phyloP scores from a whole-genome alignment of 1,284 basidiomycete species.

The Sanghuangporus sanghuang region DNA sequence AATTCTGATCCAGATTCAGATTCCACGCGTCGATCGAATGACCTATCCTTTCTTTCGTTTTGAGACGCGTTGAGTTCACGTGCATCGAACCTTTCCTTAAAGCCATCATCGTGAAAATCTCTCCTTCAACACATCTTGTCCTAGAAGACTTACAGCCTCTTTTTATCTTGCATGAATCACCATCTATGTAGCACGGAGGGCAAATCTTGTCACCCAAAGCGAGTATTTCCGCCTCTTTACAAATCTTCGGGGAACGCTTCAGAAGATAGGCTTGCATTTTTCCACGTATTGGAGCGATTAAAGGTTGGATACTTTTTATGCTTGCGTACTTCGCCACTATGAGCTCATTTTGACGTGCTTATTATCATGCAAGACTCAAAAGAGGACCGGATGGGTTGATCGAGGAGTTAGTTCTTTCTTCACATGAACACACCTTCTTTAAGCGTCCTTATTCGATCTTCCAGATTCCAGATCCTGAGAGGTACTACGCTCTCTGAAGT shows the following conservation, averaged over 20 bases:
- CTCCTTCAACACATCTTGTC: too few species aligned
- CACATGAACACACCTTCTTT: neutral
- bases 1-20: neutral
- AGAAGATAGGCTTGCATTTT: conserved; percentile 77
- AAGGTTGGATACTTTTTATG: conserved; percentile 51
- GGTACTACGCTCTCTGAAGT: conserved; percentile 37
- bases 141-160: too few species aligned
- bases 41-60: too few species aligned
- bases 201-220: conserved; percentile 9
- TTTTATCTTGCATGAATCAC: too few species aligned
- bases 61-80: neutral
- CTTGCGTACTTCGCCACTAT: neutral
- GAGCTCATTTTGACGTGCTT: neutral
- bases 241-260: conserved; percentile 49
- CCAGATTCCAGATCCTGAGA: conserved; percentile 76
- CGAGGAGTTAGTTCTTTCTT: conserved; percentile 51
- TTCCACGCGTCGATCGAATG: neutral
- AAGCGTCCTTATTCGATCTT: neutral
- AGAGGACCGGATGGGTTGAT: conserved; percentile 91
- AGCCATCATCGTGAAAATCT: too few species aligned
- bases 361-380: conserved; percentile 65
- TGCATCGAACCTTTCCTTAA: neutral
- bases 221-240: conserved; percentile 51
- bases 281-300: conserved; percentile 82
- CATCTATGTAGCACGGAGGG: neutral